A percentile compares a stretch with the other conserved stretches of the same genome.
phyloP scores from a whole-genome alignment of 73 alveolate species.

The Breviolum minutum region DNA sequence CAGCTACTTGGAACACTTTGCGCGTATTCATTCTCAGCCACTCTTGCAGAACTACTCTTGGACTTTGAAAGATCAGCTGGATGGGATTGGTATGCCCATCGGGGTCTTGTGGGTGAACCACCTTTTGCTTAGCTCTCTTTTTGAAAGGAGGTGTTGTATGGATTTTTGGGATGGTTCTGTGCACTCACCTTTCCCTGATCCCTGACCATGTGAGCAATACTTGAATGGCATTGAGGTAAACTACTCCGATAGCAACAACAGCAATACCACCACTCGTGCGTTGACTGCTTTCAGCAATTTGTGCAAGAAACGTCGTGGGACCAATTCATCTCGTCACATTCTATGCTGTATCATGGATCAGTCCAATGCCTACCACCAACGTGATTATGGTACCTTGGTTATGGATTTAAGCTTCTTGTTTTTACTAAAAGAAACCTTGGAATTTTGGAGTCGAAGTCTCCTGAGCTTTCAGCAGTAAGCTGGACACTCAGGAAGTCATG shows the following conservation, averaged over 20 bases:
- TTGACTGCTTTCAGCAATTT: constrained; percentile 19
- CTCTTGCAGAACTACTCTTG: constrained; percentile 92
- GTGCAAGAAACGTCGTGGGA: constrained; percentile 90
- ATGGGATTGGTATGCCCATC: constrained; percentile 64
- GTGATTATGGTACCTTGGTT: constrained; percentile 46
- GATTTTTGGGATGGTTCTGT: no score
- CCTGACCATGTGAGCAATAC: not conserved
- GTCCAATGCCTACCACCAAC: constrained; percentile 46
- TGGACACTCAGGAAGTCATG: constrained; percentile 35
- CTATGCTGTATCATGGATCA: constrained; percentile 88
- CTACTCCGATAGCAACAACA: constrained; percentile 17
- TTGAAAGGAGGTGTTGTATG: no score
- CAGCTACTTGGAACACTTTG: constrained; percentile 52
- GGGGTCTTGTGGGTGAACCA: constrained; percentile 86
- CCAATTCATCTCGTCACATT: constrained; percentile 31
- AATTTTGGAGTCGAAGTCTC: no score
- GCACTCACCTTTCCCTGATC: no score
- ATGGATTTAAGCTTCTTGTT: not conserved
- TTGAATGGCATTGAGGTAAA: constrained; percentile 9
- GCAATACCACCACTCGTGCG: constrained; percentile 32
- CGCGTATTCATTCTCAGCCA: constrained; percentile 87
- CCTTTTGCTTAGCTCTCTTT: not conserved
- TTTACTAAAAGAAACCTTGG: no score
- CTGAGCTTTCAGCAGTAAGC: not conserved
- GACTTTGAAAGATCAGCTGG: constrained; percentile 63